Percentiles rank a stretch among this genome's conserved stretches.
Conservation (phyloP, 2,329 filamentous ascomycete species). For the Volutella citrinella region DNA sequence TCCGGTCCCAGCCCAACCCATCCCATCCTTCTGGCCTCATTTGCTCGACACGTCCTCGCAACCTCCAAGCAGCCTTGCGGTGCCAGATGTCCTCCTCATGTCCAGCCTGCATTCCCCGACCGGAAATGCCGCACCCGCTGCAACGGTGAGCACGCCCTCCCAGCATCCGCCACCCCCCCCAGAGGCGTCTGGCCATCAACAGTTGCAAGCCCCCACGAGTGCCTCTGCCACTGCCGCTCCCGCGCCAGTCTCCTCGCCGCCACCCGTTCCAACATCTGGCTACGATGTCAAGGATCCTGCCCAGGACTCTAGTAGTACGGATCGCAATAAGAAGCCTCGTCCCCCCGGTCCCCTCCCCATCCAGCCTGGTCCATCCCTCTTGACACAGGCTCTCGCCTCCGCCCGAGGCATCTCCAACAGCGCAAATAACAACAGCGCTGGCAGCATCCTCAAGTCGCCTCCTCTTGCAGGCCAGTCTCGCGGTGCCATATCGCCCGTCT, state of each 20-base stretch:
- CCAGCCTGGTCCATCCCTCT: slow-evolving; percentile 51
- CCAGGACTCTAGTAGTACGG: slow-evolving; percentile 1
- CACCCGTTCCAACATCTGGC: slow-evolving; percentile 18
- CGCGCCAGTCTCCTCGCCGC: slow-evolving; percentile 14
- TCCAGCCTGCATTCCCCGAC: slow-evolving; percentile 47
- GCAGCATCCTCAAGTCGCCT: slow-evolving; percentile 17
- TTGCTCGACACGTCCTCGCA: slow-evolving; percentile 13
- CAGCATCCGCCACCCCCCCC: too few species aligned
- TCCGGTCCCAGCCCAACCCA: neutral
- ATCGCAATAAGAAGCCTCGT: slow-evolving; percentile 45
- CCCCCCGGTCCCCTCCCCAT: slow-evolving; percentile 35
- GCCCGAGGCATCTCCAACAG: slow-evolving; percentile 59
- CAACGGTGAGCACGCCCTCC: slow-evolving; percentile 36
- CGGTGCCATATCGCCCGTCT: too few species aligned
- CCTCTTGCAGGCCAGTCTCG: neutral
- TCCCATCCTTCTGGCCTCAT: slow-evolving; percentile 17
- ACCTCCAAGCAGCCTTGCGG: slow-evolving; percentile 20
- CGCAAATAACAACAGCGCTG: too few species aligned
- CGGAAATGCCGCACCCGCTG: slow-evolving; percentile 55
- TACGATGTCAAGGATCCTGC: slow-evolving; percentile 19
- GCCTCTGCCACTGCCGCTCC: slow-evolving; percentile 8
- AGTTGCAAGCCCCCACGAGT: too few species aligned
- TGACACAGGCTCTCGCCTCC: slow-evolving; percentile 57
- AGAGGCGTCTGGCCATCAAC: slow-evolving; percentile 16
- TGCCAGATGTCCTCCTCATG: slow-evolving; percentile 58